Base-by-base conservation (phyloP, 768 basidiomycete genomes). In the Lentinula lateritia region DNA sequence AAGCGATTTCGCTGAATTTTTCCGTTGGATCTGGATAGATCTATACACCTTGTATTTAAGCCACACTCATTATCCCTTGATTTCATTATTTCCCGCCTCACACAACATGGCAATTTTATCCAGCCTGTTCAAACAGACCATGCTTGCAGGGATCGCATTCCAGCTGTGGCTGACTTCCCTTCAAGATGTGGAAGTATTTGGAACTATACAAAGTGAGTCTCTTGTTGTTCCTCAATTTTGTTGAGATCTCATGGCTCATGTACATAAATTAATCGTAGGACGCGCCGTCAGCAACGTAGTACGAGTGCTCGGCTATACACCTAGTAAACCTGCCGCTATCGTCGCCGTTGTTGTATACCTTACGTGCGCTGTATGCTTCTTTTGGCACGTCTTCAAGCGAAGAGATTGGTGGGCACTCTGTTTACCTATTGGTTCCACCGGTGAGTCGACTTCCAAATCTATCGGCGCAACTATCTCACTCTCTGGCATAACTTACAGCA, bases 381-480 rank as follows among this genome's bases (percentile, higher is more conserved):
- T 70, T 52, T 46, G 53, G 36, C 66, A 69, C 12, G 23, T 74
- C n/a, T 61, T 62, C 41, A 5, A 58, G n/a, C 63, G 64, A n/a
- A 67, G 64, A 12, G 32, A 67, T 15, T 69, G 70, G 72, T 73
- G 72, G 72, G 72, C 67, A 28, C 58, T 73, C 34, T 74, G 66
- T 58, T 68, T 74, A 5, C 73, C 73, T 28, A 68, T 73, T 3
- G 72, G 65, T n/a, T n/a, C 69, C 23, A 23, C 63, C 12, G n/a
- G 72, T 70, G 60, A 8, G 65, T 23, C n/a, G 8, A 39, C 42
- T 46, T 55, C 16, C 3, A 9, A 10, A 9, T 50, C 41, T 45
- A n/a, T 46, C 34, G 6, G 15, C 16, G 23, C 20, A n/a, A 13
- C 5, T 4, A 35, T n/a, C 16, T 4, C 34, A 53, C n/a, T 8